Evolutionary conservation across 1,284 basidiomycete species (phyloP), one percentile per base, ranked within the genome.

Genomic region (Ceratobasidium theobromae): DNA sequence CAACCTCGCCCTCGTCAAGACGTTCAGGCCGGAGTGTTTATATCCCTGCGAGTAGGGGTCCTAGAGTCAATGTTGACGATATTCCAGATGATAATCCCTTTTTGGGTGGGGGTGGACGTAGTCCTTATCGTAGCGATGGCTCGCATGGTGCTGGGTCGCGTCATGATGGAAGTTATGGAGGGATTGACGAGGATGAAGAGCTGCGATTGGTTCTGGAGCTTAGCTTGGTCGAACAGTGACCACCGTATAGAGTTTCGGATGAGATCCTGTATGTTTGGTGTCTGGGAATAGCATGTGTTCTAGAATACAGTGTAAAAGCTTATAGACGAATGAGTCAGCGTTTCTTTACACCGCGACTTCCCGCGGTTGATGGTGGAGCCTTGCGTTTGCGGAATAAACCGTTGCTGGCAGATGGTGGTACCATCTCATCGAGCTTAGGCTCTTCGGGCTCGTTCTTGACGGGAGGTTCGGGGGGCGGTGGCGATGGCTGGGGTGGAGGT

Each of bases 171-270:
- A 65, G 25, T 40, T 70, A 65, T 0, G 78, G 77, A 4, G 77
- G 78, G 23, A 27, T 51, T n/a, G 57, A 51, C 35, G 77, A 81
- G 70, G 83, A 86, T 65, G 81, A 79, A 11, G 84, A 86, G 70
- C 70, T 86, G 72, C 77, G 73, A 52, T 76, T 82, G 67, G 85
- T 80, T 14, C 76, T 86, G 8, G 82, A 82, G 72, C 70, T 86
- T 72, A 86, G 84, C 71, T 76, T 86, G 35, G 81, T 79, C 2
- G 85, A 86, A 25, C 57, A 51, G 46, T 62, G 33, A 62, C 25
- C 32, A 51, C 21, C 28, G 21, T 38, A 35, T 49, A 32, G 49
- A 38, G 27, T 40, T 48, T 35, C 14, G 4, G 45, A 60, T 46
- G 35, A 35, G 57, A 41, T 18, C 16, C 35, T 46, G 41, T 33